Evolutionary conservation across 2,329 filamentous ascomycete species (phyloP).

Genomic region (Beauveria caledonica): DNA sequence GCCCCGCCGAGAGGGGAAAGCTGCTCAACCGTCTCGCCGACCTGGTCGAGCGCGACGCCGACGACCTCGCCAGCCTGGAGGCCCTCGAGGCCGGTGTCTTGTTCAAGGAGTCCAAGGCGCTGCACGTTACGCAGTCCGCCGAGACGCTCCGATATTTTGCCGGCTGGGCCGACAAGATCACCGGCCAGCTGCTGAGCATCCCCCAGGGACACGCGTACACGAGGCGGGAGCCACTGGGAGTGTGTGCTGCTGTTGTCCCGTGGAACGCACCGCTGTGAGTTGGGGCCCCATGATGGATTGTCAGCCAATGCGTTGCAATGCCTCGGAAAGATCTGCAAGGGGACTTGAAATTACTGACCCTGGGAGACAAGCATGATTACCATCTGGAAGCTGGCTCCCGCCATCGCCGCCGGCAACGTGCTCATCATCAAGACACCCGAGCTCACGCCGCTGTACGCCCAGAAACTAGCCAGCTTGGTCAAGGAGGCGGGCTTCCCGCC

Average conservation of each 20-base stretch:
- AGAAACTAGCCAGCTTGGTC: constrained; percentile 55
- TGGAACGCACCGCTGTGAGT: constrained; percentile 60
- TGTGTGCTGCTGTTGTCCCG: constrained; percentile 61
- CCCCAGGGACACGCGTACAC: constrained; percentile 60
- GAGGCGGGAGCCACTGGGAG: constrained; percentile 59
- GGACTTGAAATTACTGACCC: background rate
- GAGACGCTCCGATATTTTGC: constrained; percentile 54
- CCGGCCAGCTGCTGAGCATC: constrained; percentile 56
- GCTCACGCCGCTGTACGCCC: constrained; percentile 51
- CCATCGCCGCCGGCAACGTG: constrained; percentile 52
- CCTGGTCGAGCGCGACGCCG: constrained; percentile 9
- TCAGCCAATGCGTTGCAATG: background rate
- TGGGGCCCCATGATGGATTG: too few species aligned
- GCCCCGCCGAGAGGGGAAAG: constrained; percentile 4
- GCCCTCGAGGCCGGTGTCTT: constrained; percentile 5
- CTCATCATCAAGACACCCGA: constrained; percentile 55
- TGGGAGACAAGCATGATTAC: constrained; percentile 18
- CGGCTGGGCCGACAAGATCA: constrained; percentile 63
- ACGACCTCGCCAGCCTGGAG: constrained; percentile 13
- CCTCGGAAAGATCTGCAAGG: background rate
- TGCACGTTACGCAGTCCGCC: constrained; percentile 11
- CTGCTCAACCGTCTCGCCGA: constrained; percentile 13
- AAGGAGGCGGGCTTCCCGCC: constrained; percentile 66
- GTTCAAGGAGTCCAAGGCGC: constrained; percentile 11
- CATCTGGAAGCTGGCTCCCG: constrained; percentile 66